Evolutionary conservation across 805 yeast genomes (phyloP).

Genomic region (Lipomyces orientalis): DNA sequence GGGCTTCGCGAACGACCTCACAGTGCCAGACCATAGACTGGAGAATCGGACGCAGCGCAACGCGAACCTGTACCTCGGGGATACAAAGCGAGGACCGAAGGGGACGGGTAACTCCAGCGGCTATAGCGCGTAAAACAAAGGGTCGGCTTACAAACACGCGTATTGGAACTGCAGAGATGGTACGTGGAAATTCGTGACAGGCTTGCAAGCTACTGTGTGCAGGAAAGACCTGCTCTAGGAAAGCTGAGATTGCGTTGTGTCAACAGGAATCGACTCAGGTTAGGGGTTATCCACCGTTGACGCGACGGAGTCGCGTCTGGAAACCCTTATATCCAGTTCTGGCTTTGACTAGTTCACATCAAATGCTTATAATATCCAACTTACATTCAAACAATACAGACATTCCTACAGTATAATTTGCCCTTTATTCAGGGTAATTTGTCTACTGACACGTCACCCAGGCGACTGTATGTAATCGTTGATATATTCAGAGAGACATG

Average conservation of each 20-base stretch:
- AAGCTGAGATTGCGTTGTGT: not conserved
- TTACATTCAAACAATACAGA: not conserved
- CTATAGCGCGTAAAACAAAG: not conserved
- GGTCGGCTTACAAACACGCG: not conserved
- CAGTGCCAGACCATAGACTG: not conserved
- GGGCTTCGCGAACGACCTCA: not conserved
- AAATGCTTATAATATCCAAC: not conserved
- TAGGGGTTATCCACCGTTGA: not conserved
- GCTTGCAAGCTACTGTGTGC: not conserved
- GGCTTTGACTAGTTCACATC: not conserved
- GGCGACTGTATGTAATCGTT: not conserved
- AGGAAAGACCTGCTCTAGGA: not conserved
- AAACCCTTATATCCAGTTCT: too few relatives aligned
- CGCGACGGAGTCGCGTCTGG: not conserved
- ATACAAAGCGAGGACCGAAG: not conserved
- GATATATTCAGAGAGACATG: too few relatives aligned
- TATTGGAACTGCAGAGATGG: not conserved
- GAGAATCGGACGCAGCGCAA: not conserved
- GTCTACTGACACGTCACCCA: not conserved
- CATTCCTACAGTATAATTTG: not conserved
- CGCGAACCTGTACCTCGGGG: slow-evolving; percentile 1
- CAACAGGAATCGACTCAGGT: not conserved
- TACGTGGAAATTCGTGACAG: not conserved
- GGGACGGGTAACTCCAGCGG: slow-evolving; percentile 2
- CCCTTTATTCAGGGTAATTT: not conserved